Percentiles rank a stretch among this genome's conserved stretches.
These are phyloP conservation scores for Chaetomiaceae sp. DNA, from an alignment of 2,329 filamentous ascomycete species.

Conservation along the genomic window DNA sequence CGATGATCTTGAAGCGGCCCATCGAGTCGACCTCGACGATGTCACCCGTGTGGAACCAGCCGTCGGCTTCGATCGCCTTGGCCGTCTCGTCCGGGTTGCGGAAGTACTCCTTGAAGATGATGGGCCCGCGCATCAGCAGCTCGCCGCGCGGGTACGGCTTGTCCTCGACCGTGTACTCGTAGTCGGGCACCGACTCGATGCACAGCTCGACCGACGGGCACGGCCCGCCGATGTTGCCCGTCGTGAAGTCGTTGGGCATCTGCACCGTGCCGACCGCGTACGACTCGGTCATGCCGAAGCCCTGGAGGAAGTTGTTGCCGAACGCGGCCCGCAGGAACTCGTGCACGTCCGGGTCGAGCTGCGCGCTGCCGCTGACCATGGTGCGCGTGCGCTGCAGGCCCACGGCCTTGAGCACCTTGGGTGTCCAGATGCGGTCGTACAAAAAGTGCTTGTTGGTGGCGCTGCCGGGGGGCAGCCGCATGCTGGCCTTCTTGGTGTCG, in stretches of 20 bases:
- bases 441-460: constrained; percentile 75
- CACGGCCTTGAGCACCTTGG: constrained; percentile 77
- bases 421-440: constrained; percentile 85
- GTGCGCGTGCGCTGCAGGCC: constrained; percentile 69
- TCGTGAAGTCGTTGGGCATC: constrained; percentile 62
- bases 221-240: constrained; percentile 78
- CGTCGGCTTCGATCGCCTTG: constrained; percentile 77
- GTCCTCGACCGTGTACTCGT: constrained; percentile 87
- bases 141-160: constrained; percentile 88
- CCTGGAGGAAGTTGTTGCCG: constrained; percentile 73
- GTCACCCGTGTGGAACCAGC: constrained; percentile 97
- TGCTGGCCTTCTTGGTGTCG: constrained; percentile 70
- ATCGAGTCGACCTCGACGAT: constrained; percentile 79
- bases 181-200: constrained; percentile 82
- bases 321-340: constrained; percentile 84
- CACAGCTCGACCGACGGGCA: constrained; percentile 68
- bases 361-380: constrained; percentile 86
- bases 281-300: constrained; percentile 91
- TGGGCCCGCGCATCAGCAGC: constrained; percentile 75
- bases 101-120: constrained; percentile 81
- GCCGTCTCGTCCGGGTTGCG: constrained; percentile 83
- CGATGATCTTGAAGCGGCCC: constrained; percentile 88
- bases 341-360: constrained; percentile 82
- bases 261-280: constrained; percentile 76
- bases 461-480: constrained; percentile 66